These are phyloP conservation scores for Sporisorium exsertum DNA, from an alignment of 1,284 basidiomycete species.

Conservation along the genomic window DNA sequence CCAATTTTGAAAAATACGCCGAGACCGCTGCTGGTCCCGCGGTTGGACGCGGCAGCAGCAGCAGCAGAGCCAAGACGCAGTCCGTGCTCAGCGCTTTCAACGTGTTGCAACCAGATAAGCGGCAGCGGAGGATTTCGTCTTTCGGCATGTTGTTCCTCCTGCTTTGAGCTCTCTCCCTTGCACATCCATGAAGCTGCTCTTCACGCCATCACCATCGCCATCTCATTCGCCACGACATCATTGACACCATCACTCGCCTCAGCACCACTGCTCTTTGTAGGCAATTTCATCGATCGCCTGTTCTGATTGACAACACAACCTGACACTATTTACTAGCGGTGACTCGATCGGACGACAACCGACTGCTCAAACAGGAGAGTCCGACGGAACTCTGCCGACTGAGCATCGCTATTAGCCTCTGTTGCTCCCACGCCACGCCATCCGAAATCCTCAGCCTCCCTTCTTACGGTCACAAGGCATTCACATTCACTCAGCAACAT, in stretches of 20 bases:
- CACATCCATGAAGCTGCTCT: background rate
- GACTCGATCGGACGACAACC: slow-evolving; percentile 16
- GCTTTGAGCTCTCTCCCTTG: background rate
- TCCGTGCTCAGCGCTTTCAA: background rate
- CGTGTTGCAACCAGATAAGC: background rate
- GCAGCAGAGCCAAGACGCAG: background rate
- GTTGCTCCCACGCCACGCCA: slow-evolving; percentile 1
- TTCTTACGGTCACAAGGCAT: background rate
- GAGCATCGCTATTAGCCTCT: background rate
- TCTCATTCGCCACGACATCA: background rate
- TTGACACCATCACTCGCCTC: background rate
- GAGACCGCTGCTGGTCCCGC: slow-evolving; percentile 8
- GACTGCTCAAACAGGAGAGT: background rate
- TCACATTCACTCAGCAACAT: background rate
- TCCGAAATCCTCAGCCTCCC: background rate
- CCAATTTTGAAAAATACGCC: slow-evolving; percentile 1
- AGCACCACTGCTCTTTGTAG: background rate
- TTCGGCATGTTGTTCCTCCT: background rate
- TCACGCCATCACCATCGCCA: background rate
- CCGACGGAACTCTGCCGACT: background rate
- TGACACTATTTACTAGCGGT: background rate
- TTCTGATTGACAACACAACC: background rate
- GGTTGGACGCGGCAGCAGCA: background rate
- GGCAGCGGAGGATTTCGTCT: background rate
- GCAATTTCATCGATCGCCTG: background rate